Evolutionary conservation across 805 yeast genomes (phyloP).

Genomic region (Starmerella roubikii): DNA sequence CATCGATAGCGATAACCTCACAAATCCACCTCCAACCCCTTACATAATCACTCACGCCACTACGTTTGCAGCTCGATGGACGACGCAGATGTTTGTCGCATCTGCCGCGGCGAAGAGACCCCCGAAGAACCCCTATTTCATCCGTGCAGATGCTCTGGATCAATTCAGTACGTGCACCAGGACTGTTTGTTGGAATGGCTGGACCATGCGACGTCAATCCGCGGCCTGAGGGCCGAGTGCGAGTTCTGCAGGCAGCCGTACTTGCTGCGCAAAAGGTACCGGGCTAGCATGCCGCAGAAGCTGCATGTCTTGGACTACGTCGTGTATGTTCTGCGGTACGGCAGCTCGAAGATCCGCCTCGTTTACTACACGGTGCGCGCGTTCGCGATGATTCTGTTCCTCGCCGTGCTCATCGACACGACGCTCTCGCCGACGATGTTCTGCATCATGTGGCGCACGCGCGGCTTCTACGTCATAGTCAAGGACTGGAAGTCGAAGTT

Average conservation of each 20-base stretch:
- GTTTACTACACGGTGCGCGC: conserved; percentile 11
- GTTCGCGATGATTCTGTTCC: conserved; percentile 15
- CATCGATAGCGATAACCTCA: too few relatives aligned
- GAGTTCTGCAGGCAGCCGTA: conserved; percentile 78
- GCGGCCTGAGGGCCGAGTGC: conserved; percentile 31
- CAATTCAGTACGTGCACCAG: conserved; percentile 85
- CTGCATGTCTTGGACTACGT: conserved; percentile 39
- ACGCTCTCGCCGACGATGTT: conserved; percentile 2
- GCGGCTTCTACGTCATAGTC: background rate
- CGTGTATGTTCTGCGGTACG: background rate
- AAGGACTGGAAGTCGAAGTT: background rate
- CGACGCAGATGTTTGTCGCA: conserved; percentile 57
- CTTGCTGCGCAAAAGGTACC: conserved; percentile 51
- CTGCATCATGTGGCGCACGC: background rate
- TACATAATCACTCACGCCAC: too few relatives aligned
- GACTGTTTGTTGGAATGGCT: conserved; percentile 87
- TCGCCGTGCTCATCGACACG: conserved; percentile 9
- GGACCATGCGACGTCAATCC: conserved; percentile 35
- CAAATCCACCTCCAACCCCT: too few relatives aligned
- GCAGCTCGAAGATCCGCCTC: conserved; percentile 3
- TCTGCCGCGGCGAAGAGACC: conserved; percentile 87
- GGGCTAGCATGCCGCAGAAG: conserved; percentile 46
- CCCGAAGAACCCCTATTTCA: conserved; percentile 64
- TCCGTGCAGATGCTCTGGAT: conserved; percentile 91
- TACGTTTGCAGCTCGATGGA: too few relatives aligned